Evolutionary conservation across 2,329 filamentous ascomycete species (phyloP).

Genomic region (Xylaria sp.): DNA sequence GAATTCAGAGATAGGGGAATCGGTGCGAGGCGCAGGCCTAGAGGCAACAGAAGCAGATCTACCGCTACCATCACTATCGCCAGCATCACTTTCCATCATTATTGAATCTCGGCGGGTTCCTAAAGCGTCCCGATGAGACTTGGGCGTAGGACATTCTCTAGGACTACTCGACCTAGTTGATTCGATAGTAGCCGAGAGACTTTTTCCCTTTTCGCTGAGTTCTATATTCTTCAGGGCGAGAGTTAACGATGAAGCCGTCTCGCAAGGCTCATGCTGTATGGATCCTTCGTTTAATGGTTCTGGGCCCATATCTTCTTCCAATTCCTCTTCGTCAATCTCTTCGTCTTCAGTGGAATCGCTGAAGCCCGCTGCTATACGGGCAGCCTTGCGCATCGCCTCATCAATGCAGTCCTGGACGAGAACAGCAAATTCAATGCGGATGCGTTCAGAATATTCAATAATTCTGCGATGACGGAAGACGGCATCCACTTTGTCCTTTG

Average conservation of each 20-base stretch:
- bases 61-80: constrained; percentile 88
- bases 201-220: constrained; percentile 55
- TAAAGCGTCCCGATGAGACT: constrained; percentile 75
- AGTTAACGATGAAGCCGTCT: constrained; percentile 67
- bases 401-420: constrained; percentile 96
- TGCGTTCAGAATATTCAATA: constrained; percentile 94
- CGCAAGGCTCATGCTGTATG: constrained; percentile 68
- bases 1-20: constrained; percentile 91
- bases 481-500: constrained; percentile 90
- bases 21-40: constrained; percentile 74
- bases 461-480: constrained; percentile 92
- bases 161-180: constrained; percentile 92
- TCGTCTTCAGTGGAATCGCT: constrained; percentile 79
- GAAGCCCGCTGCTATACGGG: constrained; percentile 84
- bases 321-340: constrained; percentile 62
- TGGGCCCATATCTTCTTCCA: constrained; percentile 55
- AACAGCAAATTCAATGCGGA: constrained; percentile 91
- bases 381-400: constrained; percentile 89
- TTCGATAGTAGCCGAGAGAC: constrained; percentile 70
- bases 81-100: constrained; percentile 83
- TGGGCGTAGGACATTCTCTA: constrained; percentile 88
- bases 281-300: constrained; percentile 61
- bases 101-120: constrained; percentile 79
- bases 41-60: constrained; percentile 82
- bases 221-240: constrained; percentile 62